These are phyloP conservation scores for Yarrowia deformans DNA, from an alignment of 805 yeast species.

Conservation along the genomic window DNA sequence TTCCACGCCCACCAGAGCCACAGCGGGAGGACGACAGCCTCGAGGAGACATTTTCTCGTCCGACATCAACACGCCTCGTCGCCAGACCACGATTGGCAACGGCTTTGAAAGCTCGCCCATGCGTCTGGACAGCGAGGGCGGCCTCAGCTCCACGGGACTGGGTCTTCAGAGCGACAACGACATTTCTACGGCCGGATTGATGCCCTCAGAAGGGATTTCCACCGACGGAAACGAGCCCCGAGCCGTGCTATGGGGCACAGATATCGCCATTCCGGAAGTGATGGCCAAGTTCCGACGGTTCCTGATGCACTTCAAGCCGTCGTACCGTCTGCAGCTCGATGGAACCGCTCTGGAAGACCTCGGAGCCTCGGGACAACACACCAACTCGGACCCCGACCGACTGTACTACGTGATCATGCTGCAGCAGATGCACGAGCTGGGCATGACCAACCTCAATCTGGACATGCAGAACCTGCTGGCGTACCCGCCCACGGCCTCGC, in stretches of 20 bases:
- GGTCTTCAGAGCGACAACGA: not conserved
- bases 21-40: constrained; percentile 47
- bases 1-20: constrained; percentile 16
- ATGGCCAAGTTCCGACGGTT: constrained; percentile 81
- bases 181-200: not conserved
- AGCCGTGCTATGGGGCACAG: constrained; percentile 98
- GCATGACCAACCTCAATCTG: constrained; percentile 80
- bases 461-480: constrained; percentile 83
- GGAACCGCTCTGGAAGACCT: constrained; percentile 49
- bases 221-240: constrained; percentile 69
- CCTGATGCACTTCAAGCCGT: constrained; percentile 80
- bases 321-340: constrained; percentile 67
- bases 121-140: constrained; percentile 17
- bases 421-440: constrained; percentile 75
- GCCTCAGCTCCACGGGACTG: constrained; percentile 8
- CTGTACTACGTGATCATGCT: constrained; percentile 76
- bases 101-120: constrained; percentile 29
- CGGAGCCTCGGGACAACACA: constrained; percentile 46
- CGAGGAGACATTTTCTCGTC: constrained; percentile 82
- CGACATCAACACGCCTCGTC: constrained; percentile 73
- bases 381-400: constrained; percentile 64
- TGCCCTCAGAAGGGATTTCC: constrained; percentile 6
- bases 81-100: constrained; percentile 52
- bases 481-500: constrained; percentile 74
- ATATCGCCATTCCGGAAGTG: constrained; percentile 90